Evolutionary conservation across 2,329 filamentous ascomycete genomes (phyloP), one percentile per base, ranked within the genome.

Genomic region (Calonectria leucothoes): DNA sequence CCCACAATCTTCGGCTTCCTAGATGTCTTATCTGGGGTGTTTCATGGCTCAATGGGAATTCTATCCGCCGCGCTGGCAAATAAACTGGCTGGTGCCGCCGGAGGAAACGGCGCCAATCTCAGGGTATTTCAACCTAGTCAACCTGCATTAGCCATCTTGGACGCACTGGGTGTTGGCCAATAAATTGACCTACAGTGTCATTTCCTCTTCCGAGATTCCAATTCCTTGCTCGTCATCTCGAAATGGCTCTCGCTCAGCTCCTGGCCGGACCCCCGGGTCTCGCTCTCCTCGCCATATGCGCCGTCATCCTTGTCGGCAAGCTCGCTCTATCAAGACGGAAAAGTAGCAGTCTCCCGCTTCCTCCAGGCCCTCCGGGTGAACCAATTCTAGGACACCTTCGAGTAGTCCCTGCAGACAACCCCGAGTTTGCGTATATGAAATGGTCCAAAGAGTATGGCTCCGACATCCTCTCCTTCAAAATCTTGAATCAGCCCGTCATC

Each of bases 361-460:
- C 83, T 7, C 83, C 83, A 1, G 82, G 82, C 0, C 83, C 83
- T 7, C 80, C 82, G 1, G 80, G 78, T 1, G 83, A 85, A 37
- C 84, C 84, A 1, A 78, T 89, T 17, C 79, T 87, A 7, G 88
- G 88, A 5, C 87, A 87, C 65, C 76, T 83, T 7, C 84, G 85
- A 4, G 82, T 90, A 68, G 82, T 87, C 14, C 88, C 83, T 0
- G 76, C 78, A 4, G 75, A 82, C 65, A 81, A 80, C 55, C 81
- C 83, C 4, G 82, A 83, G 37, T 79, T 80, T 57, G 76, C 77
- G 6, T 84, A 82, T 68, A 80, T 81, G 72, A 69, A 72, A 48
- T 82, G 80, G 80, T 81, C 79, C 1, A 72, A 78, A 15, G 72
- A 83, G 93, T 83, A 94, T 94, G 82, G 91, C 1, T 83, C 82